A percentile compares a stretch with the other conserved stretches of the same genome.
These are phyloP conservation scores for Boletus coccyginus DNA, from an alignment of 768 basidiomycete species.

Conservation along the genomic window DNA sequence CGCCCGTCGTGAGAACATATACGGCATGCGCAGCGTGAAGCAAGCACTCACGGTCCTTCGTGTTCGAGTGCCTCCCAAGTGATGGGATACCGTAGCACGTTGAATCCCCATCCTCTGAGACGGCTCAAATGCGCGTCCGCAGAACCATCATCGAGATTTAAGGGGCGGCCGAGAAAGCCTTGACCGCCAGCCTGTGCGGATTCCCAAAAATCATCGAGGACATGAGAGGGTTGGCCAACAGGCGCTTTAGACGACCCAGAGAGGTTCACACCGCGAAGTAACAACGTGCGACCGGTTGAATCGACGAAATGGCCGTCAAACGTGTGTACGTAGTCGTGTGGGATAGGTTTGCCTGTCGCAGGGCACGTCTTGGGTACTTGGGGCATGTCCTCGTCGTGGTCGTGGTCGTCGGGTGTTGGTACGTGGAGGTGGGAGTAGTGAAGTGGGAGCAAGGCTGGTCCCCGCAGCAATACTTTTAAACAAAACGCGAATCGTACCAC, in stretches of 20 bases:
- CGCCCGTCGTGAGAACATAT: not conserved
- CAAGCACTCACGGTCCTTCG: constrained; percentile 81
- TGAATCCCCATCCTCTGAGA: constrained; percentile 94
- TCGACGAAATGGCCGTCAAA: constrained; percentile 70
- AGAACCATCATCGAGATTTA: constrained; percentile 81
- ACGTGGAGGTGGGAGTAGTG: not conserved
- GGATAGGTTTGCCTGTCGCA: constrained; percentile 11
- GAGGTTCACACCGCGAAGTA: constrained; percentile 94
- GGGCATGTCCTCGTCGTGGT: constrained; percentile 20
- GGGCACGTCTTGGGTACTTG: constrained; percentile 17
- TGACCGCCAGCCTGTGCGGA: constrained; percentile 64
- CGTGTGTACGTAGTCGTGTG: constrained; percentile 56
- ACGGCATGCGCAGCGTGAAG: not conserved
- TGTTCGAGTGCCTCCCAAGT: constrained; percentile 96
- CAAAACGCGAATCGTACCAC: constrained; percentile 19
- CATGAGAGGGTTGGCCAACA: constrained; percentile 60
- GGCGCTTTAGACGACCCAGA: constrained; percentile 89
- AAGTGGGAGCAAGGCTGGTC: not conserved
- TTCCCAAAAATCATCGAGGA: constrained; percentile 80
- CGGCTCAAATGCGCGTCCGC: constrained; percentile 84
- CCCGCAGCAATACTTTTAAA: not conserved
- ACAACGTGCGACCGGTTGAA: constrained; percentile 65
- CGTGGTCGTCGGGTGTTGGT: not conserved
- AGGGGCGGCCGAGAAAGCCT: constrained; percentile 72
- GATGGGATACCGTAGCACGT: constrained; percentile 75